Conservation (phyloP, 257 asterid genomes). For the Ilex aquifolium region DNA sequence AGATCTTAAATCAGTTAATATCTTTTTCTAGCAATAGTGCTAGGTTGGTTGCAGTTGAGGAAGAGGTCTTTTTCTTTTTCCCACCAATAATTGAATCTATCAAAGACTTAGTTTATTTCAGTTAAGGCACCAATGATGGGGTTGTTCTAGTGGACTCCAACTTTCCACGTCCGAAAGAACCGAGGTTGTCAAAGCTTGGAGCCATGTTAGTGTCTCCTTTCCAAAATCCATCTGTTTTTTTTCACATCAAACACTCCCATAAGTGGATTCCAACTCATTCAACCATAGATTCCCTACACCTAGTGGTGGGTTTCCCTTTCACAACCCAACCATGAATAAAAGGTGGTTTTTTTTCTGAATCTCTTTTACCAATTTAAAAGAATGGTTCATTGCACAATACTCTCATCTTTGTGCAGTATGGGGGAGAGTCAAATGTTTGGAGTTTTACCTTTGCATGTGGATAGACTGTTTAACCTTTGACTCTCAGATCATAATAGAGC, state of each 20-base stretch:
- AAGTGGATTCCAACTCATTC: slow-evolving; percentile 78
- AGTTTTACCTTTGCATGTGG: neutral
- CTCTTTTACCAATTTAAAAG: neutral
- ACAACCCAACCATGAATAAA: slow-evolving; percentile 30
- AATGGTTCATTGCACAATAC: neutral
- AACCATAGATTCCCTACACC: slow-evolving; percentile 46
- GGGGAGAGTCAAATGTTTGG: neutral
- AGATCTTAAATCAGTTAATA: too few relatives aligned
- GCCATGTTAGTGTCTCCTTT: slow-evolving; percentile 42
- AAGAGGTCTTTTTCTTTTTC: neutral
- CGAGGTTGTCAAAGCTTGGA: slow-evolving; percentile 42
- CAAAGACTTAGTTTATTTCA: slow-evolving; percentile 20
- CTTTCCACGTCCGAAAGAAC: slow-evolving; percentile 50
- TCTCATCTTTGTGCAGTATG: too few relatives aligned
- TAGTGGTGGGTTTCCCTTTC: slow-evolving; percentile 56
- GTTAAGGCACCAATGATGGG: slow-evolving; percentile 28
- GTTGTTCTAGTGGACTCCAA: slow-evolving; percentile 42
- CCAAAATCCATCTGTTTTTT: slow-evolving; percentile 42
- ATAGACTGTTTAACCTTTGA: neutral
- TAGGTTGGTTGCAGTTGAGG: too few relatives aligned
- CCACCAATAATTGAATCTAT: slow-evolving; percentile 44
- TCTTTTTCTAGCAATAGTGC: too few relatives aligned
- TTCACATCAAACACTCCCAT: slow-evolving; percentile 33
- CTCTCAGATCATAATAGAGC: neutral
- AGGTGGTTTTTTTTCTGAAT: neutral